Evolutionary conservation across 192 early-diverging fungal species (phyloP), one percentile per base, ranked within the genome.

Genomic region (Entomortierella parvispora): DNA sequence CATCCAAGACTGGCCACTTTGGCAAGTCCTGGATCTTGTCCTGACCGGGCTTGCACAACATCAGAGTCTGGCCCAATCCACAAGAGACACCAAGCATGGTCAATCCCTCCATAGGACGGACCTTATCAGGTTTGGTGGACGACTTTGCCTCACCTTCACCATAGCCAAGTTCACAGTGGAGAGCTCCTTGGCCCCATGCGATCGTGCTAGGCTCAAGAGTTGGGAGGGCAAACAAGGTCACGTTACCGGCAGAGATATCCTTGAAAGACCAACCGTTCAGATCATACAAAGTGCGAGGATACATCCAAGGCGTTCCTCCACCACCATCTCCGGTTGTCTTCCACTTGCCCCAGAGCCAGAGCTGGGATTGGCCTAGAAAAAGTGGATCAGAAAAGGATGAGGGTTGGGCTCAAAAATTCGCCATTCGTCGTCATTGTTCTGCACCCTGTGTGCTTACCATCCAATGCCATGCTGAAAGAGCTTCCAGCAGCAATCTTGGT

Each of bases 331-430:
- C 84, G 15, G 82, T 83, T 20, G 69, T 82, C 62, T 85, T 85
- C 80, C 82, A 85, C 44, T 85, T 85, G 49, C 84, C 84, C 84
- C 84, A 85, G 23, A 85, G 43, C 60, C 72, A 80, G 10, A 83
- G 34, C 37, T 85, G 82, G 40, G 47, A 57, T 26, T 81, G 71
- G 0, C 72, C 68, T 70, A 40, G 43, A 34, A 40, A 33, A 7
- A 64, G 1, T n/a, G 18, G 2, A 0, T 49, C 25, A 58, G 25
- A 51, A 31, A 42, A 58, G 12, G 56, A 31, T 14, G 40, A 22
- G 32, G 1, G 23, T 26, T 37, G 20, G 51, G 28, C 6, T 6
- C 4, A 0, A 18, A 8, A 53, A 53, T 14, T 26, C 9, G 7
- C 28, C 15, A 23, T 26, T 14, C 22, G 25, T 23, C 49, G 49